Evolutionary conservation across 768 basidiomycete genomes (phyloP).

Genomic region (Termitomyces sp.): DNA sequence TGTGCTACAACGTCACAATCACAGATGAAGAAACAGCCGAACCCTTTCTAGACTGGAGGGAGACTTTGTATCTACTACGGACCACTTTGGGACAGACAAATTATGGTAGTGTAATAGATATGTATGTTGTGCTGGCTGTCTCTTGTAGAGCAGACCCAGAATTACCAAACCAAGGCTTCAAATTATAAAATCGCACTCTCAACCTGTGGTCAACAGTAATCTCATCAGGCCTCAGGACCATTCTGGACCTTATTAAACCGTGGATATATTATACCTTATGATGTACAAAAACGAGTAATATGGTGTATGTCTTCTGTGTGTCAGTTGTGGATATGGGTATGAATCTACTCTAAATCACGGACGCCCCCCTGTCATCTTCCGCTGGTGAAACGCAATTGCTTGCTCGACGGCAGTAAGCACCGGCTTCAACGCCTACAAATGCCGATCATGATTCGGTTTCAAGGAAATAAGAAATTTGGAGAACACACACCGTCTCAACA

Average conservation of each 20-base stretch:
- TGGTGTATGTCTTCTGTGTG: neutral
- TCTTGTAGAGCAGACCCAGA: neutral
- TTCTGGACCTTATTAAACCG: neutral
- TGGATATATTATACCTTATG: neutral
- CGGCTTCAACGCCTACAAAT: conserved; percentile 71
- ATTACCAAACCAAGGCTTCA: too few species aligned
- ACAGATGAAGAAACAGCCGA: conserved; percentile 48
- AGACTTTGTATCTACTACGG: too few species aligned
- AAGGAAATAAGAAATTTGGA: neutral
- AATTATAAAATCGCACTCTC: too few species aligned
- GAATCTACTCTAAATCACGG: conserved; percentile 12
- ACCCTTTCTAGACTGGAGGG: conserved; percentile 31
- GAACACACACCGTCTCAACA: conserved; percentile 61
- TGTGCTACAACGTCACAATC: conserved; percentile 53
- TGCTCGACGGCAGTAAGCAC: conserved; percentile 69
- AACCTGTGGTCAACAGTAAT: too few species aligned
- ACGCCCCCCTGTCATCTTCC: conserved; percentile 25
- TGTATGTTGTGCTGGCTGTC: neutral
- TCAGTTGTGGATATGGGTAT: conserved; percentile 3
- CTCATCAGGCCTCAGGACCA: too few species aligned
- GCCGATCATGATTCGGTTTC: neutral
- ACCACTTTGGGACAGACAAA: neutral
- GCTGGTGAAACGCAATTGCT: conserved; percentile 59
- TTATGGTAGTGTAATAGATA: neutral
- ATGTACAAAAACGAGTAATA: neutral